Evolutionary conservation across 495 filamentous ascomycete genomes (phyloP), one percentile per base, ranked within the genome.

Genomic region (Annulohypoxylon maeteangense): DNA sequence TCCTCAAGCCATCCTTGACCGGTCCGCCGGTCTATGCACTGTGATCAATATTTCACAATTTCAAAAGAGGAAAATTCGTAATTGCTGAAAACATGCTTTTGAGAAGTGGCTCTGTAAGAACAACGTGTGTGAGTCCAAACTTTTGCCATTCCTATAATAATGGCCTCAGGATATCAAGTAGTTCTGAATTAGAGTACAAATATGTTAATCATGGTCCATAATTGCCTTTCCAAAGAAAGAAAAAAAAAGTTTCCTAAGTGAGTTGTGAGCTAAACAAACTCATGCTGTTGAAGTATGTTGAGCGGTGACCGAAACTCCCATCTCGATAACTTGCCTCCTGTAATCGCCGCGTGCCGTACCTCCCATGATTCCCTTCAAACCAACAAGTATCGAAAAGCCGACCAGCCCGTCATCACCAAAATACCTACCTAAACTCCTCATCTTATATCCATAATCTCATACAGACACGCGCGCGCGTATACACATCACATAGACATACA

Each of bases 281-380:
- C 20, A 25, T 11, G 7, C 45, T 4, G 12, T 48, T 20, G 45
- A 23, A 11, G 12, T 18, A 51, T 42, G 22, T 22, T 36, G 23
- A 48, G 51, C 62, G 23, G 53, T 58, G 42, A 67, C 61, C 45
- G 34, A 34, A 57, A 71, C 62, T 56, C 68, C 68, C 50, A 29
- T 65, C 47, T 23, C 50, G 48, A 57, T 61, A 51, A 42, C 36
- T 44, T 11, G 27, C 34, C 18, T 20, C 32, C 40, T 38, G 20
- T 62, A 10, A 48, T 29, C 32, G 27, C 25, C 53, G 29, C 38
- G 54, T 54, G 5, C 27, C 25, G 2, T 40, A 53, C 56, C 45
- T 47, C 48, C 47, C 44, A 18, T 47, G 4, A 14, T 18, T 29
- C 27, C 27, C 27, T 29, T 29, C 27, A 2, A 3, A 29, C 27